Base-by-base conservation (phyloP, 75 land plant species). In the Gnetum montanum region DNA sequence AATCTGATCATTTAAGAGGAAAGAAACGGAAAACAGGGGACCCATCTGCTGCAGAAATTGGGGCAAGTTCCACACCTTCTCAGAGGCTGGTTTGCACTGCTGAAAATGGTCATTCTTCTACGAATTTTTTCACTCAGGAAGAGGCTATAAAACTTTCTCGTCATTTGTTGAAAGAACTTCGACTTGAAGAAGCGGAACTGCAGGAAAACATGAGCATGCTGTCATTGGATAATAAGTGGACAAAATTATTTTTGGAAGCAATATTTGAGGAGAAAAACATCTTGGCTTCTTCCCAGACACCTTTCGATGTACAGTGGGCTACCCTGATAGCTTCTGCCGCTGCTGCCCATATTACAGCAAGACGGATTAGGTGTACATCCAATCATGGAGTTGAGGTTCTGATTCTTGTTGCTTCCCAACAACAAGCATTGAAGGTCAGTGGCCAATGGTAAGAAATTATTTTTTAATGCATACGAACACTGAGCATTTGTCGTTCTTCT, bases 351-450 rank as follows among this genome's bases (percentile, higher is more conserved):
- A 61, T 79, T 38, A 37, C 70, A n/a, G 61, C 45, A 44, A 79
- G 54, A 61, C 74, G 70, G 63, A 67, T 55, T 36, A 68, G 70
- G 40, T 83, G 71, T 44, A 34, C 44, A 34, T 47, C 49, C 6
- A 35, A 66, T 25, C 6, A 25, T 12, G 36, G 59, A 26, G 90
- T 95, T 22, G 73, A 77, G 53, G 86, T 77, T 30, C 57, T 93
- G 13, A 69, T 62, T 47, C 59, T 93, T 31, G 95, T 82, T 6
- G 66, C 77, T 40, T 67, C 78, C n/a, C 79, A 79, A 64, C 84
- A 88, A 23, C 69, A 70, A 41, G 90, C 98, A 50, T 27, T 29
- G 16, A 43, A 79, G 80, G 97, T 92, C 58, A 46, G 68, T 64
- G 8, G 33, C 4, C 22, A 43, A 4, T 49, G 33, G 13, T 49